Evolutionary conservation across 768 basidiomycete species (phyloP), one percentile per base, ranked within the genome.

Genomic region (Rhodotorula kratochvilovae): DNA sequence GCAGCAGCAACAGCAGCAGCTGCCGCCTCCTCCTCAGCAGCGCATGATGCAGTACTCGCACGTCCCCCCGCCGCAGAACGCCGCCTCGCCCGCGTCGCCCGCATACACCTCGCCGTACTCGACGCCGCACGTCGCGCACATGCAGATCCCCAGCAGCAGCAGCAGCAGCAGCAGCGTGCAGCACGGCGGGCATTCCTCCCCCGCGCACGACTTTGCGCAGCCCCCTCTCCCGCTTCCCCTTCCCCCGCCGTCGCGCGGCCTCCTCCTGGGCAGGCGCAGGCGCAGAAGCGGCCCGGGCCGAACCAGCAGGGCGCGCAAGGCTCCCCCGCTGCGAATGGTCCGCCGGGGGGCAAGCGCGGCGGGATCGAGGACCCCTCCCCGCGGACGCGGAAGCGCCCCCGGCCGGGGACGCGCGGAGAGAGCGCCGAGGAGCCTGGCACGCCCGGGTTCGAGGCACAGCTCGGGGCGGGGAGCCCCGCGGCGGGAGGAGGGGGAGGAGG

Each of bases 31-130:
- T 39, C 39, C 39, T 39, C 39, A 39, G 13, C 39, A 70, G 54
- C 67, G 56, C 35, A n/a, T 57, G 35, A 31, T 25, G 35, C 56
- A 57, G 56, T 57, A 57, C 36, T 16, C 56, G 51, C 51, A 53
- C 13, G n/a, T 27, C 13, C 48, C 15, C 15, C 15, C 63, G 23
- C 48, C 48, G 39, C 39, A 39, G 35, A 59, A 31, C 63, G 70
- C 68, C 21, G 68, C 63, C 25, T 74, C 73, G 35, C 69, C 73
- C 35, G 73, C 69, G 8, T 71, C 73, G 15, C 69, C 69, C 13
- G 60, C 66, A 31, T 70, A 70, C 56, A 68, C 69, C 35, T 74
- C 66, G 3, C 65, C 67, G 25, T 68, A 66, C 57, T 51, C 69
- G 6, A 68, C 66, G 2, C 73, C 69, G 16, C 67, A 61, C 56